Conservation (phyloP, 2,329 filamentous ascomycete species). For the Monosporascus sp. region DNA sequence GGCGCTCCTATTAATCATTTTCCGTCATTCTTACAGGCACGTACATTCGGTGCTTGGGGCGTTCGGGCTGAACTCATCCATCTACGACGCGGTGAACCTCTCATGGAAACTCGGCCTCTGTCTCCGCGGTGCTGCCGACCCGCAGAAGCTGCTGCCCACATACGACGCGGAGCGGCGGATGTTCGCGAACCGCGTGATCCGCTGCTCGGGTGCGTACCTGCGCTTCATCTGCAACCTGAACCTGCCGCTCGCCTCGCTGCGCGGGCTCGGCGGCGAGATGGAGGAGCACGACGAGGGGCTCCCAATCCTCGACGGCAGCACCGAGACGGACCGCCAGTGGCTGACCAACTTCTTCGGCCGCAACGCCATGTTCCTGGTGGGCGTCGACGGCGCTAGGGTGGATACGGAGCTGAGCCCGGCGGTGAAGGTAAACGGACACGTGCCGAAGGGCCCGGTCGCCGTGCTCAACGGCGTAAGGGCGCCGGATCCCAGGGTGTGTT, state of each 20-base stretch:
- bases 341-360: constrained; percentile 20
- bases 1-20: too few relatives aligned
- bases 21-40: constrained; percentile 13
- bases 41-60: constrained; percentile 31
- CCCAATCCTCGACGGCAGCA: background rate
- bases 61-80: constrained; percentile 32
- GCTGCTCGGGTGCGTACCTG: constrained; percentile 13
- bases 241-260: constrained; percentile 2
- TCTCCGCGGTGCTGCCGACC: constrained; percentile 15
- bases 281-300: background rate
- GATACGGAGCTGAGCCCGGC: constrained; percentile 1
- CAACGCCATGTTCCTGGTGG: constrained; percentile 22
- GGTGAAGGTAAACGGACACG: background rate
- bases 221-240: constrained; percentile 21
- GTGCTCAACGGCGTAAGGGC: constrained; percentile 25
- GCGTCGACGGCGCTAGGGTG: constrained; percentile 16
- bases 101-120: constrained; percentile 29
- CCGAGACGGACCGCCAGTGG: constrained; percentile 11
- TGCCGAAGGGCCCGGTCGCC: constrained; percentile 3
- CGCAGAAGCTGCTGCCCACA: constrained; percentile 20
- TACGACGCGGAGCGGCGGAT: constrained; percentile 26
- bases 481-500: constrained; percentile 25
- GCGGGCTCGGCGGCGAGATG: background rate
- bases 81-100: constrained; percentile 29
- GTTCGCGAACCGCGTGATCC: constrained; percentile 12